These are phyloP conservation scores for Condylostoma magnum DNA, from an alignment of 169 alveolate genomes.

Conservation along the genomic window DNA sequence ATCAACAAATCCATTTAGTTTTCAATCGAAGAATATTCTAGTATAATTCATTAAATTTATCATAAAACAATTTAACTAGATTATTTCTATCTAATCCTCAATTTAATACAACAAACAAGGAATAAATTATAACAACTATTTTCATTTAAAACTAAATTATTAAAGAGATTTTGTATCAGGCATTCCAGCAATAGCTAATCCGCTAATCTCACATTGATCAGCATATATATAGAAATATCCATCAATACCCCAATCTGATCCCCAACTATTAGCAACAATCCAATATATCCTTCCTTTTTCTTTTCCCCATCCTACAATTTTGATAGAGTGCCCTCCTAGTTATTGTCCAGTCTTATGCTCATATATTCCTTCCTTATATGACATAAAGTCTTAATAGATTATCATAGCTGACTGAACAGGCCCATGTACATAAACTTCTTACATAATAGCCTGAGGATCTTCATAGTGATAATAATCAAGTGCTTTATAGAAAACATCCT, in stretches of 20 bases:
- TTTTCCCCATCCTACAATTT: constrained; percentile 83
- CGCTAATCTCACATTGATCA: constrained; percentile 31
- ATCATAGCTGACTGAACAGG: constrained; percentile 69
- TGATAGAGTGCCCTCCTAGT: constrained; percentile 85
- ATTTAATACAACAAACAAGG: too few species aligned
- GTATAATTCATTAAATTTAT: too few species aligned
- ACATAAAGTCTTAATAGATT: constrained; percentile 78
- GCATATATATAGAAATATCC: constrained; percentile 32
- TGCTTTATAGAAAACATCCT: constrained; percentile 3
- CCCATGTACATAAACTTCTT: constrained; percentile 41
- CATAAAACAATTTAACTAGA: too few species aligned
- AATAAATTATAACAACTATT: too few species aligned
- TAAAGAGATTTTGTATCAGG: background rate
- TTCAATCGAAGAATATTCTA: too few species aligned
- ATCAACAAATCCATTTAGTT: too few species aligned
- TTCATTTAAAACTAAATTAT: too few species aligned
- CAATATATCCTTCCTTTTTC: constrained; percentile 60
- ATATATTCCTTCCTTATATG: constrained; percentile 81
- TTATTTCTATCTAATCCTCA: too few species aligned
- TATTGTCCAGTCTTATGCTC: constrained; percentile 60
- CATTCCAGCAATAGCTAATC: constrained; percentile 30
- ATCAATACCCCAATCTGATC: constrained; percentile 59
- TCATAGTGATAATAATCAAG: background rate
- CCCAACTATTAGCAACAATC: constrained; percentile 69
- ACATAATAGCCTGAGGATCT: constrained; percentile 35